Base-by-base conservation (phyloP, 768 basidiomycete species). In the Hirschioporus abietinus region DNA sequence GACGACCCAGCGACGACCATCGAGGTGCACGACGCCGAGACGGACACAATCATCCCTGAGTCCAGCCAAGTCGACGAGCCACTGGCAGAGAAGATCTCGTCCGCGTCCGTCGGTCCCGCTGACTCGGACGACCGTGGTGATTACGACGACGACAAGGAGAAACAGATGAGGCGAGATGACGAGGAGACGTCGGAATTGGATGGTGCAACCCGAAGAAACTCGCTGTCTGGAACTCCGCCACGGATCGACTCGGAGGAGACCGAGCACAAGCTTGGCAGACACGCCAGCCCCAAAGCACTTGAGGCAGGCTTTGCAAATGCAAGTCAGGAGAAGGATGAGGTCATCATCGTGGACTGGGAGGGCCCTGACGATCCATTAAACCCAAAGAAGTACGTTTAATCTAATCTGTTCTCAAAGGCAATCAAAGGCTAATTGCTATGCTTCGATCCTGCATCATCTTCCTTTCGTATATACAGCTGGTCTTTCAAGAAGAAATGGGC, bases 401-500 rank as follows among this genome's bases (percentile, higher is more conserved):
- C 30, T 30, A 3, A 30, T 30, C 30, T 30, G 30, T 30, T 30
- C 30, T 30, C 30, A 3, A 30, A 30, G 30, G 30, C 30, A 30
- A 30, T 30, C 30, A 30, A 30, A 30, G 30, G 30, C 30, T 30
- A 30, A 30, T 30, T 30, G 8, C 30, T 30, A 30, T 30, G 30
- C 30, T 30, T 30, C 30, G 30, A 30, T 30, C n/a, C 8, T 30
- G 30, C 30, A 30, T 30, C 30, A 30, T 30, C 30, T 30, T 30
- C 8, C 8, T 30, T 2, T 30, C 30, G 30, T 30, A 2, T 30
- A 30, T 30, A n/a, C 58, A 87, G 89, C 71, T 90, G 89, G 89
- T 72, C 79, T 4, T 82, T 79, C 64, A 78, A 72, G 27, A 78
- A 77, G 70, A 91, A 88, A 79, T 90, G 88, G 90, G 82, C 79